A percentile compares a stretch with the other conserved stretches of the same genome.
These are phyloP conservation scores for Gastrodia elata DNA, from an alignment of 106 monocot genomes.

Conservation along the genomic window DNA sequence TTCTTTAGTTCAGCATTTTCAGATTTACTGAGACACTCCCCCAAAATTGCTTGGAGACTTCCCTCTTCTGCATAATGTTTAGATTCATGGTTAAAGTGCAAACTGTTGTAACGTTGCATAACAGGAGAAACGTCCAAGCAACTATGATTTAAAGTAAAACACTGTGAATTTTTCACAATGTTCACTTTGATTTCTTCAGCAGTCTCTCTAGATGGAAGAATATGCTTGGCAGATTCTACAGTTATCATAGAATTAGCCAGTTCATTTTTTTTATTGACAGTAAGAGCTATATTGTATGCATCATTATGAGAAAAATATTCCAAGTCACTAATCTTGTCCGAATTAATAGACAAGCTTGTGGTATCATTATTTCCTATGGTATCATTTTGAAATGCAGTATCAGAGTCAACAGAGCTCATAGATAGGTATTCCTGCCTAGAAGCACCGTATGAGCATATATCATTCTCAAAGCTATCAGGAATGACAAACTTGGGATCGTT, in stretches of 20 bases:
- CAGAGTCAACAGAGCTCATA: constrained; percentile 12
- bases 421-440: neutral
- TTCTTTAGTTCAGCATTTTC: constrained; percentile 12
- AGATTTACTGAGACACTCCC: neutral
- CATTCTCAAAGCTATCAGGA: constrained; percentile 76
- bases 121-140: neutral
- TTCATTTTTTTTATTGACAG: constrained; percentile 11
- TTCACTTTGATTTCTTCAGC: constrained; percentile 2
- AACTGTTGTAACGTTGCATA: constrained; percentile 4
- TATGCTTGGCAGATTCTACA: neutral
- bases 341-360: constrained; percentile 9
- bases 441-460: constrained; percentile 13
- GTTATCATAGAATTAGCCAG: constrained; percentile 18
- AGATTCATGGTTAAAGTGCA: constrained; percentile 9
- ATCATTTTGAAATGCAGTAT: constrained; percentile 2
- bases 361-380: constrained; percentile 11
- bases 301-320: constrained; percentile 6
- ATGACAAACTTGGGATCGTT: constrained; percentile 25
- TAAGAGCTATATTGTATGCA: constrained; percentile 6
- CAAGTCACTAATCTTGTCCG: neutral
- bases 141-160: neutral
- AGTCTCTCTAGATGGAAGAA: constrained; percentile 19
- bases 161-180: neutral
- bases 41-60: neutral
- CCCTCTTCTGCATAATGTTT: neutral